Conservation (phyloP, 768 basidiomycete species). For the Peribolospora kevripleyi region DNA sequence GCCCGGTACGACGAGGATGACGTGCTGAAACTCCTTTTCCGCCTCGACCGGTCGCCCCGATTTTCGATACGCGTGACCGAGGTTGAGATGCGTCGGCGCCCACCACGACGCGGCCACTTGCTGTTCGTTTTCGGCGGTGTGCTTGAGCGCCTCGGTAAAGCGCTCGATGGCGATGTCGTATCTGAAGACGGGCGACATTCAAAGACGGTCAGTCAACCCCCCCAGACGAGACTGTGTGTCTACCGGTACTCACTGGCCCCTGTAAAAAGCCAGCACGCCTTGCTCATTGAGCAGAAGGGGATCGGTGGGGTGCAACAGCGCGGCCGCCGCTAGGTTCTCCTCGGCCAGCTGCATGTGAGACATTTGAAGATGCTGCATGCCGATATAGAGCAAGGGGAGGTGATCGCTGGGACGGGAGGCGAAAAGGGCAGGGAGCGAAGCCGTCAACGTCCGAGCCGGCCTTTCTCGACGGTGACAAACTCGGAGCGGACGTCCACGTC, state of each 20-base stretch:
- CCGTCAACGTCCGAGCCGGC: not conserved
- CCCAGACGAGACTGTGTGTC: slow-evolving; percentile 13
- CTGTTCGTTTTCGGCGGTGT: slow-evolving; percentile 41
- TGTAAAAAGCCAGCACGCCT: slow-evolving; percentile 77
- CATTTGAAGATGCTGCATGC: slow-evolving; percentile 90
- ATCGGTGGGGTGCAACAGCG: slow-evolving; percentile 59
- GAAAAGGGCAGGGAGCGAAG: not conserved
- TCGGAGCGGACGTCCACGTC: slow-evolving; percentile 18
- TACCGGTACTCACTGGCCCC: slow-evolving; percentile 34
- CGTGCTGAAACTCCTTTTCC: too few relatives aligned
- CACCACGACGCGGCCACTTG: slow-evolving; percentile 66
- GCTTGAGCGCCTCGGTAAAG: slow-evolving; percentile 51
- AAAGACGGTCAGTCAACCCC: not conserved
- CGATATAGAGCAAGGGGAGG: slow-evolving; percentile 78
- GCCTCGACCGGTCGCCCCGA: slow-evolving; percentile 31
- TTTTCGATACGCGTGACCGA: slow-evolving; percentile 70
- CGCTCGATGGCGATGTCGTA: slow-evolving; percentile 43
- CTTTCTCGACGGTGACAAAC: not conserved
- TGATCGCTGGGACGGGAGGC: slow-evolving; percentile 27
- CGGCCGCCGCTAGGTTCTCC: slow-evolving; percentile 64
- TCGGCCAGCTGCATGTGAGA: slow-evolving; percentile 58
- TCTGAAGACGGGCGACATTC: slow-evolving; percentile 23
- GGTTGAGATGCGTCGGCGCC: slow-evolving; percentile 73
- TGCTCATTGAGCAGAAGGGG: slow-evolving; percentile 76
- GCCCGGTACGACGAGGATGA: not conserved